These are phyloP conservation scores for Cardiospermum halicacabum DNA, from an alignment of 345 rosid genomes.

Conservation along the genomic window DNA sequence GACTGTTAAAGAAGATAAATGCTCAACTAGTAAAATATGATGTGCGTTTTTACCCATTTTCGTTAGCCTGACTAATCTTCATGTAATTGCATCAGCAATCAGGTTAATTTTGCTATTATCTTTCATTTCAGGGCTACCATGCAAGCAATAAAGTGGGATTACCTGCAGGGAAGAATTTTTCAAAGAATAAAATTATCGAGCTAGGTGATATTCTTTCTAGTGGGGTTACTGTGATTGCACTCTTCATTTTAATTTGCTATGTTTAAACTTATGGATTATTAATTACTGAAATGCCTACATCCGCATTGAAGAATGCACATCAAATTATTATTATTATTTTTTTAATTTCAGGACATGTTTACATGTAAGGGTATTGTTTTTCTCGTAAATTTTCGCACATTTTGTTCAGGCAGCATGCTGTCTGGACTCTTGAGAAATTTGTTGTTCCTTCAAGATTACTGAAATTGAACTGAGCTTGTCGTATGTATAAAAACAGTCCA, in stretches of 20 bases:
- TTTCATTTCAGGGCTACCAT: slow-evolving; percentile 68
- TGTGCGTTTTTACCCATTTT: slow-evolving; percentile 30
- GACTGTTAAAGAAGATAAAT: slow-evolving; percentile 46
- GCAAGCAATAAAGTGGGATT: slow-evolving; percentile 49
- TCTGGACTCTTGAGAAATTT: background rate
- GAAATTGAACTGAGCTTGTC: background rate
- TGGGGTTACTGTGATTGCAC: no score
- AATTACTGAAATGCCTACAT: background rate
- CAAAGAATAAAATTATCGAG: slow-evolving; percentile 74
- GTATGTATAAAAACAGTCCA: background rate
- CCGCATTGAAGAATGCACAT: background rate
- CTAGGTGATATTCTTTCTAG: slow-evolving; percentile 60
- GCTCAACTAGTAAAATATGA: slow-evolving; percentile 49
- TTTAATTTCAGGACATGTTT: background rate
- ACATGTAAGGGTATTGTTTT: background rate
- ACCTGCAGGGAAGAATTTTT: slow-evolving; percentile 49
- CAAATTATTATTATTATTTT: background rate
- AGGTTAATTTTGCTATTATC: slow-evolving; percentile 7
- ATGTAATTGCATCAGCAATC: slow-evolving; percentile 13
- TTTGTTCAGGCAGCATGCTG: background rate
- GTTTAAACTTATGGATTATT: background rate
- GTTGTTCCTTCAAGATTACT: background rate
- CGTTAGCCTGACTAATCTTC: background rate
- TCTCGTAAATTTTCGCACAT: background rate
- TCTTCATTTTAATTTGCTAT: background rate